Base-by-base conservation (phyloP, 2,329 filamentous ascomycete genomes). In the Trichoderma sp. region DNA sequence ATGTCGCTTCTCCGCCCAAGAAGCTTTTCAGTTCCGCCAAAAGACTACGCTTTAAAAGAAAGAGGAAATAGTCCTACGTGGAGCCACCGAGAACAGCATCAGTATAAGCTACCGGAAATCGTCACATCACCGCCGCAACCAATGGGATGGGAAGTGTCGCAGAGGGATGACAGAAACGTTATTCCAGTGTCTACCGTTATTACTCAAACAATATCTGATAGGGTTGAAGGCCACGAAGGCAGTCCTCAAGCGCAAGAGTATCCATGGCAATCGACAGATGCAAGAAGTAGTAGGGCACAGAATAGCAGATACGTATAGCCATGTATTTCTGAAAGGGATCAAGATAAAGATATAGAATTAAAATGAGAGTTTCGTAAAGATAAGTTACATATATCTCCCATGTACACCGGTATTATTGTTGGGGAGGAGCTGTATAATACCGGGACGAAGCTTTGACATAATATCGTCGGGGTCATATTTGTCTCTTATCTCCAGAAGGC, bases 151-250 rank as follows among this genome's bases (percentile, higher is more conserved):
- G 24, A 55, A 16, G 26, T 18, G 21, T 4, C 34, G 8, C 51
- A 26, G 7, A 30, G 6, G 4, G 51, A 46, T 30, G 24, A 56
- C n/a, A 56, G 34, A 46, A 11, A 56, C 11, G 26, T 26, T 18
- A 65, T 65, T 32, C 61, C 61, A 7, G 26, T 65, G 55, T 65
- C 61, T 7, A 65, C 61, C 21, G 34, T 65, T 14, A 65, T 65
- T 14, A 65, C 51, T 1, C 61, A 65, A 11, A 65, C 61, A 55
- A 46, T 65, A 16, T 65, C 61, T 21, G 51, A 65, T 14, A 55
- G 61, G 21, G 26, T 34, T 24, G 51, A 56, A 28, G 46, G 24
- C 18, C 32, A 65, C 2, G 51, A 56, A 11, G 13, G 46, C 6
- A 24, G 10, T 18, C 30, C 11, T 26, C 30, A 37, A 34, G 43